phyloP scores from a whole-genome alignment of 169 alveolate species.

The Cryptosporidium sp. region DNA sequence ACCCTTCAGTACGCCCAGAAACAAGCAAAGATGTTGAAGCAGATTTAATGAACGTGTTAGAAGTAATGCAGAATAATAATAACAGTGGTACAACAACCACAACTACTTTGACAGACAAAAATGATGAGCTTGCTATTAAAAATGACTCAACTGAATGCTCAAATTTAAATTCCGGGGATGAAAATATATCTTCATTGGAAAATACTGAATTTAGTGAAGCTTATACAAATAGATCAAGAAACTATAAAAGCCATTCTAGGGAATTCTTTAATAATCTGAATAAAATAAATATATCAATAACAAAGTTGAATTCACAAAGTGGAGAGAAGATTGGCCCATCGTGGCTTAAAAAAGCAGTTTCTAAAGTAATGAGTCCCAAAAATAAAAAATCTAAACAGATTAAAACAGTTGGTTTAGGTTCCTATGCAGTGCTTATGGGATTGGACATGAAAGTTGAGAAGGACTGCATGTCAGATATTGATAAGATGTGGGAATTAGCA shows the following conservation, averaged over 20 bases:
- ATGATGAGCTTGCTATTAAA: slow-evolving; percentile 25
- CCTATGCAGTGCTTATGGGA: slow-evolving; percentile 73
- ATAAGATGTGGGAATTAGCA: slow-evolving; percentile 69
- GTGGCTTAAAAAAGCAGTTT: slow-evolving; percentile 72
- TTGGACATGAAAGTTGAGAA: slow-evolving; percentile 70
- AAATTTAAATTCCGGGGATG: slow-evolving; percentile 10
- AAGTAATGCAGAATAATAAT: slow-evolving; percentile 10
- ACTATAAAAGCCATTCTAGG: slow-evolving; percentile 5
- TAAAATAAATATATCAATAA: slow-evolving; percentile 8
- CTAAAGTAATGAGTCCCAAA: slow-evolving; percentile 56
- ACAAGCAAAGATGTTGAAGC: slow-evolving; percentile 55
- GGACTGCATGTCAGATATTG: slow-evolving; percentile 23
- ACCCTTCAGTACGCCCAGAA: slow-evolving; percentile 52
- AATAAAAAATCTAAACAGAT: slow-evolving; percentile 25
- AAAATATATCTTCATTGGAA: slow-evolving; percentile 61
- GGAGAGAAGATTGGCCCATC: slow-evolving; percentile 50
- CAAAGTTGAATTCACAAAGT: slow-evolving; percentile 5
- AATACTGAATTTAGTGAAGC: slow-evolving; percentile 48
- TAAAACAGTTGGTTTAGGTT: slow-evolving; percentile 65
- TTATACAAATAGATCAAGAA: not conserved
- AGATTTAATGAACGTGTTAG: slow-evolving; percentile 27
- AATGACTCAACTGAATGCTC: slow-evolving; percentile 5
- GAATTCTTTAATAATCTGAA: slow-evolving; percentile 25
- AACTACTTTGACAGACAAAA: slow-evolving; percentile 30
- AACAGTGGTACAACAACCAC: slow-evolving; percentile 65